Conservation (phyloP, 495 filamentous ascomycete species). For the Tuber brumale region DNA sequence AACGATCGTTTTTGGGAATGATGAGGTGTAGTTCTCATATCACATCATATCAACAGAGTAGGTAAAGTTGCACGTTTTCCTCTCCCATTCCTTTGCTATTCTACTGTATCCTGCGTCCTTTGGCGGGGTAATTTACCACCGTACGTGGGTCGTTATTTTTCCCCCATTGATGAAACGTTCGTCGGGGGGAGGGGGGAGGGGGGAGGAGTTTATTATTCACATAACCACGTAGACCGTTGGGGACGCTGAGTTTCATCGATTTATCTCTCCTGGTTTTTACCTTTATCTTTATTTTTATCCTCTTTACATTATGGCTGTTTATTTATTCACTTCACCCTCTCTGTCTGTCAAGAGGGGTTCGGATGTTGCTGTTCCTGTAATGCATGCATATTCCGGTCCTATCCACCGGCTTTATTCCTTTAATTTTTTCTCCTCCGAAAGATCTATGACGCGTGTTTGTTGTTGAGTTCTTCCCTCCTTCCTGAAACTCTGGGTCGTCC, state of each 20-base stretch:
- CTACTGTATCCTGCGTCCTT: background rate
- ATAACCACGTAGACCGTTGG: background rate
- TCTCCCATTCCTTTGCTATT: background rate
- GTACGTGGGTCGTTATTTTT: background rate
- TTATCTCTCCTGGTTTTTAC: background rate
- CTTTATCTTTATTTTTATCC: background rate
- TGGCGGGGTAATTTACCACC: background rate
- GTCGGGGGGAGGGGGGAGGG: background rate
- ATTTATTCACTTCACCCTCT: background rate
- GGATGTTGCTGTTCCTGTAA: background rate
- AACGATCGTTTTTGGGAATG: slow-evolving; percentile 3
- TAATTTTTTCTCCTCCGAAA: background rate
- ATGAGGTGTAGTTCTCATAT: slow-evolving; percentile 6
- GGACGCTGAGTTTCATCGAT: background rate
- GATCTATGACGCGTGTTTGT: slow-evolving; percentile 4
- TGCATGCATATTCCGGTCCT: background rate
- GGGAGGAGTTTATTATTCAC: background rate
- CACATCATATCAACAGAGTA: background rate
- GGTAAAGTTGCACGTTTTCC: slow-evolving; percentile 1
- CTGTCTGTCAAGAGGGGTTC: background rate
- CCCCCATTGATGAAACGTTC: background rate
- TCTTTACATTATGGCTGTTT: background rate
- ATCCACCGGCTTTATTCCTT: background rate
- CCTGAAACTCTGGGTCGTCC: background rate
- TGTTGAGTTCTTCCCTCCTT: background rate